phyloP scores from a whole-genome alignment of 78 protist genomes.

The Emiliania huxleyi region DNA sequence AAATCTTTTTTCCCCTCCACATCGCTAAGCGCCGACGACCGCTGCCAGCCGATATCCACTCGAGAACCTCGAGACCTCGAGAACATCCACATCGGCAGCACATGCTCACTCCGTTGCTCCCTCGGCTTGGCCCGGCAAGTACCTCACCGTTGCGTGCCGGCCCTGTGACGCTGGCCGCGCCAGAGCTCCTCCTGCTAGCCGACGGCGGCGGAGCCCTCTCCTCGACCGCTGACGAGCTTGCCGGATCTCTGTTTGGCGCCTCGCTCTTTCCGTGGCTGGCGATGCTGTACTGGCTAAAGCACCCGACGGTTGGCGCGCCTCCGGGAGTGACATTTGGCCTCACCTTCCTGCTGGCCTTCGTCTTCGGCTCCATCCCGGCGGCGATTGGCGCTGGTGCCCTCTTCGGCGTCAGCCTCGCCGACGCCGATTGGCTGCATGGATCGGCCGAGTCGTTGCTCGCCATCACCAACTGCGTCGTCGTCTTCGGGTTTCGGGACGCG shows the following conservation, averaged over 20 bases:
- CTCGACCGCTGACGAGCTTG: conserved; percentile 15
- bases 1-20: too few relatives aligned
- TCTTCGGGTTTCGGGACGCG: neutral
- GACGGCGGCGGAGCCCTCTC: neutral
- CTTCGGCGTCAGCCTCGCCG: conserved; percentile 40
- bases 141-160: too few relatives aligned
- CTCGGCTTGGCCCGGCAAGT: too few relatives aligned
- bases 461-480: conserved; percentile 43
- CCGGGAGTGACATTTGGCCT: conserved; percentile 23
- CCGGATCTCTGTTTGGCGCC: conserved; percentile 38
- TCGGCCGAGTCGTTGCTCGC: conserved; percentile 42
- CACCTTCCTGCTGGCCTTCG: conserved; percentile 42
- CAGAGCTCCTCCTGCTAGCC: too few relatives aligned
- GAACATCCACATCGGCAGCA: too few relatives aligned
- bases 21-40: too few relatives aligned
- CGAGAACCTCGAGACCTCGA: too few relatives aligned
- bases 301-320: neutral
- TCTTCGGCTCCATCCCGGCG: conserved; percentile 46
- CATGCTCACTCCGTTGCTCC: too few relatives aligned
- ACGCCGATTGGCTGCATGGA: conserved; percentile 54
- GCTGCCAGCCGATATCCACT: too few relatives aligned
- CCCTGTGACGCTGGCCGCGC: too few relatives aligned
- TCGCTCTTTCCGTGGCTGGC: conserved; percentile 17
- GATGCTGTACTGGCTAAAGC: conserved; percentile 26
- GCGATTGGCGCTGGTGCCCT: neutral